Evolutionary conservation across 371 early-diverging fungal genomes (phyloP).

Genomic region (Conidiobolus incongruus): DNA sequence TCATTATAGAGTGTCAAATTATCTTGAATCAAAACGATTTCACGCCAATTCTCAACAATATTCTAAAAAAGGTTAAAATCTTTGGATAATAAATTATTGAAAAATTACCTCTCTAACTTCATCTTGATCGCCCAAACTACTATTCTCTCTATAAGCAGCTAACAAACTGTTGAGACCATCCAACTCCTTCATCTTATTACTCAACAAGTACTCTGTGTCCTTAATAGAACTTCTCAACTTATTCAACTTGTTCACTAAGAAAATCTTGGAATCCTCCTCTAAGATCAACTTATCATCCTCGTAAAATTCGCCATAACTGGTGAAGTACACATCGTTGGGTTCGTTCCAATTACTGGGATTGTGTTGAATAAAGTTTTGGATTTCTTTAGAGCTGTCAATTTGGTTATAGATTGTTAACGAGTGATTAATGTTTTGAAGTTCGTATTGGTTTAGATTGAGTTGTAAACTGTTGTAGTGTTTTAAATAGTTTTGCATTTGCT

Average conservation of each 20-base stretch:
- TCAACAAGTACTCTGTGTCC: slow-evolving; percentile 19
- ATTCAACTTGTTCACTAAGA: slow-evolving; percentile 31
- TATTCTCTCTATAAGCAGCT: slow-evolving; percentile 16
- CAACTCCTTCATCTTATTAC: slow-evolving; percentile 15
- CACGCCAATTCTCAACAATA: slow-evolving; percentile 18
- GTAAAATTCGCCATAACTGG: neutral
- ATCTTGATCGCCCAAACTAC: slow-evolving; percentile 14
- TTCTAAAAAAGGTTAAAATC: slow-evolving; percentile 8
- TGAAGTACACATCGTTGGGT: neutral
- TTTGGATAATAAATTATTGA: slow-evolving; percentile 5
- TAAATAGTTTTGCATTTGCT: no score
- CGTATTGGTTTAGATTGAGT: no score
- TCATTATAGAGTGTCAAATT: neutral
- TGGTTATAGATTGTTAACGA: no score
- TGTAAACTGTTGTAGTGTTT: no score
- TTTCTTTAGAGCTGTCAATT: no score
- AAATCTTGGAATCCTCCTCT: slow-evolving; percentile 26
- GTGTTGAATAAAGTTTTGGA: neutral
- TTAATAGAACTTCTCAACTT: slow-evolving; percentile 23
- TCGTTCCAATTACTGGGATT: neutral
- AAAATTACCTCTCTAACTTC: slow-evolving; percentile 11
- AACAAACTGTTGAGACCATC: slow-evolving; percentile 18
- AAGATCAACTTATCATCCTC: slow-evolving; percentile 17
- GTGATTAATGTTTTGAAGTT: no score
- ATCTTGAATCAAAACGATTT: slow-evolving; percentile 17